phyloP scores from a whole-genome alignment of 2,329 filamentous ascomycete species.

The Aspergillus fructus region DNA sequence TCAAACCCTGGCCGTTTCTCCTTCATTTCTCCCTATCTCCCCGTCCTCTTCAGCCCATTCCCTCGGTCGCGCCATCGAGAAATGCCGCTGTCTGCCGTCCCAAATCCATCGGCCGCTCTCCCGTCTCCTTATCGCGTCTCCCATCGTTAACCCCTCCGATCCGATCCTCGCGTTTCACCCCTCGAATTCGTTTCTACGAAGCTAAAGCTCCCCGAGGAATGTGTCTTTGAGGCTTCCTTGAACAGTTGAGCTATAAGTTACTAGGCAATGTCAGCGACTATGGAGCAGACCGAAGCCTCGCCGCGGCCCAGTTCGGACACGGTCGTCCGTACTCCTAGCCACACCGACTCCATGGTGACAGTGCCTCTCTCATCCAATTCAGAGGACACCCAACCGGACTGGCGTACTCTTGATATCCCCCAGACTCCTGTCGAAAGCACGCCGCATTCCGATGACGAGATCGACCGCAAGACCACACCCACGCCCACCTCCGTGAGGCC shows the following conservation, averaged over 20 bases:
- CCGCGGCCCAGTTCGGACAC: conserved; percentile 25
- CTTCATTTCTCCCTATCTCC: neutral
- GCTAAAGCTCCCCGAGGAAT: conserved; percentile 2
- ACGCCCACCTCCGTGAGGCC: conserved; percentile 20
- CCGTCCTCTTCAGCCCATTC: neutral
- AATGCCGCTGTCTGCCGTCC: conserved; percentile 18
- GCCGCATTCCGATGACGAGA: conserved; percentile 20
- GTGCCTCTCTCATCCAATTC: conserved; percentile 64
- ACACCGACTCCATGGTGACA: conserved; percentile 72
- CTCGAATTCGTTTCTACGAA: neutral
- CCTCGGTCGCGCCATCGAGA: conserved; percentile 9
- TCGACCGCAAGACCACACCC: conserved; percentile 22
- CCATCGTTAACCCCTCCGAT: conserved; percentile 15
- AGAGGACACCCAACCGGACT: conserved; percentile 47
- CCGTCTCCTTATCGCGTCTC: conserved; percentile 16
- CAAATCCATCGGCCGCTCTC: conserved; percentile 10
- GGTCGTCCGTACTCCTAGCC: conserved; percentile 18
- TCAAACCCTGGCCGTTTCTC: conserved; percentile 7
- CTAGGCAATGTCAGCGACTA: conserved; percentile 13
- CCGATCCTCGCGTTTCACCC: neutral
- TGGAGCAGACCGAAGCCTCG: conserved; percentile 25
- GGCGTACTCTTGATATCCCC: conserved; percentile 37
- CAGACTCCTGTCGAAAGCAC: conserved; percentile 28
- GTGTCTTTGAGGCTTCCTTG: conserved; percentile 6
- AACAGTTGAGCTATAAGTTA: neutral